These are phyloP conservation scores for Penicillium fimorum DNA, from an alignment of 495 filamentous ascomycete genomes.

Conservation along the genomic window DNA sequence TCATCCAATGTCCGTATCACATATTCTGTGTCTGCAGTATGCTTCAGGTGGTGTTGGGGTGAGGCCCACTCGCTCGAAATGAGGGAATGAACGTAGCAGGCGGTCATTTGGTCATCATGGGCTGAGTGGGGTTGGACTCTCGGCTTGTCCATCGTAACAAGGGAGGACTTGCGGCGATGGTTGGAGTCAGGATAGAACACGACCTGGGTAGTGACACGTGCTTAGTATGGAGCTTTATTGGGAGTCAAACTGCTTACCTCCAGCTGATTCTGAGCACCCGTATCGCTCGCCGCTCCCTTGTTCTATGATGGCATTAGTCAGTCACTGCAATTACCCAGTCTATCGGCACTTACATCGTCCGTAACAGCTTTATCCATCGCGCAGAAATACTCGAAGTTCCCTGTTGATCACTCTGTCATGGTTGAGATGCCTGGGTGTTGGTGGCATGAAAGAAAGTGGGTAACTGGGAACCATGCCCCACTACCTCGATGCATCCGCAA, in stretches of 20 bases:
- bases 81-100: constrained; percentile 82
- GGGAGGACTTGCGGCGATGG: constrained; percentile 83
- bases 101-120: constrained; percentile 51
- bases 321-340: constrained; percentile 6
- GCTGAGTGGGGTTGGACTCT: constrained; percentile 38
- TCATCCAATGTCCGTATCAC: constrained; percentile 23
- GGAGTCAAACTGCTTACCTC: constrained; percentile 38
- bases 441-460: constrained; percentile 22
- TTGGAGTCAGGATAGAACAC: constrained; percentile 66
- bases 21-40: constrained; percentile 35
- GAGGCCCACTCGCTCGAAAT: constrained; percentile 55
- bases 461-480: constrained; percentile 6
- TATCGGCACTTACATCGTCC: constrained; percentile 25
- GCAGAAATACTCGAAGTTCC: constrained; percentile 9
- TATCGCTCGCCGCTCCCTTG: constrained; percentile 40
- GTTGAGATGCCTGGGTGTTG: constrained; percentile 11
- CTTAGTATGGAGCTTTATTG: background rate
- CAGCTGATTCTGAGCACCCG: constrained; percentile 46
- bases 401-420: constrained; percentile 17
- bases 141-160: constrained; percentile 60
- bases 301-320: constrained; percentile 27
- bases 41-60: constrained; percentile 12
- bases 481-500: constrained; percentile 28
- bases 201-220: constrained; percentile 50
- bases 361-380: constrained; percentile 22